Evolutionary conservation across 164 flowering plant genomes (phyloP).

Genomic region (Macadamia integrifolia): DNA sequence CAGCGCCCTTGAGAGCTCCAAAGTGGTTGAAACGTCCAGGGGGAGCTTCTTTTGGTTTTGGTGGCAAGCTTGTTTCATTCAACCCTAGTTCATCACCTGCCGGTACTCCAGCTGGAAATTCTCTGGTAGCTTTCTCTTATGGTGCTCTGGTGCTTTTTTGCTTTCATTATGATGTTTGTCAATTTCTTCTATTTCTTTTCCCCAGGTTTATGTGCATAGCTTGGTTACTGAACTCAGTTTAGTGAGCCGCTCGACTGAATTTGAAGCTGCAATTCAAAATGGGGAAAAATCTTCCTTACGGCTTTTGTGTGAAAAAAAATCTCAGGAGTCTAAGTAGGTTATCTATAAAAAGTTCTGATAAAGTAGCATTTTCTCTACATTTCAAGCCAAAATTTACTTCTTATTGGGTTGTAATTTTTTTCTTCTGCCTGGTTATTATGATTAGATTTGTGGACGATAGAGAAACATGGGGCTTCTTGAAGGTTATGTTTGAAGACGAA

Average conservation of each 20-base stretch:
- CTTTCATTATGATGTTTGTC: not conserved
- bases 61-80: conserved; percentile 93
- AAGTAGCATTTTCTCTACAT: not conserved
- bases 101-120: conserved; percentile 38
- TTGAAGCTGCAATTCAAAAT: conserved; percentile 83
- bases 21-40: conserved; percentile 93
- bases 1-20: conserved; percentile 79
- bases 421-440: not conserved
- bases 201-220: conserved; percentile 76
- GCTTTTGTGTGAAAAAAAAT: conserved; percentile 74
- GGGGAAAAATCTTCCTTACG: conserved; percentile 73
- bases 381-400: conserved; percentile 2
- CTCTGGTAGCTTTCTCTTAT: conserved; percentile 47
- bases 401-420: not conserved
- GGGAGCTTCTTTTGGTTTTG: conserved; percentile 96
- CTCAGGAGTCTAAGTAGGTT: conserved; percentile 75
- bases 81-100: conserved; percentile 38
- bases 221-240: conserved; percentile 69
- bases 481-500: conserved; percentile 83
- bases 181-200: conserved; percentile 5
- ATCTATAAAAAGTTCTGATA: not conserved
- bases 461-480: conserved; percentile 95
- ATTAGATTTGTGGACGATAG: conserved; percentile 72
- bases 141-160: not conserved
- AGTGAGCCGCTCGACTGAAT: conserved; percentile 75